Base-by-base conservation (phyloP, 225 moss, liverwort and hornwort genomes). In the Bryum argenteum region DNA sequence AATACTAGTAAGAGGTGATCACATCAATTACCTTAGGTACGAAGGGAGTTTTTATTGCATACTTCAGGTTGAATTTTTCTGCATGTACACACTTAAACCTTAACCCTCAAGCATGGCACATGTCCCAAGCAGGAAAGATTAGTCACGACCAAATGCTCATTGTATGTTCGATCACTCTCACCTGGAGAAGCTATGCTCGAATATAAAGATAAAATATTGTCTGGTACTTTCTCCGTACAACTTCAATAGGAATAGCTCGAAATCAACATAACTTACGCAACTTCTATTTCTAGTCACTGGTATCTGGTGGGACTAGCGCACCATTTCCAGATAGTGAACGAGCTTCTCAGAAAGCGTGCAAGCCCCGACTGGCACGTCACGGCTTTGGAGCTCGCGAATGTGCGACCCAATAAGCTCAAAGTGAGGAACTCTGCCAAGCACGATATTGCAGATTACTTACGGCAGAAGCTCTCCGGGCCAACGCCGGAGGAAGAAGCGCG, bases 241-340 rank as follows among this genome's bases (percentile, higher is more conserved):
- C 70, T 69, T 8, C 45, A 69, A 2, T 38, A 47, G 5, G 26
- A 24, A n/a, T 52, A 70, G 0, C 53, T 18, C 8, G 69, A 40
- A 28, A 51, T 66, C 53, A 20, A 42, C 7, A 23, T 39, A n/a
- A 71, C 11, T 23, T 71, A 15, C 71, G 75, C 12, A 75, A 79
- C 41, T 83, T 83, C 59, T 83, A 79, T n/a, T 58, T 79, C 8
- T 75, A 83, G 15, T 79, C 83, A 0, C 58, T 83, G 20, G 67
- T 79, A n/a, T n/a, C 58, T 83, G 20, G 67, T 79, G 0, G 83
- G 79, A 4, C 22, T 83, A 53, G 72, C 62, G 1, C 71, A 75
- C 0, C 14, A 21, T 16, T 72, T 75, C 24, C 23, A 64, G 0
- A 0, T 8, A 4, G 72, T 75, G 2, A 8, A 0, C 5, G 75